A percentile compares a stretch with the other conserved stretches of the same genome.
Evolutionary conservation across 2,329 filamentous ascomycete genomes (phyloP).

Genomic region (Penicillium sp.): DNA sequence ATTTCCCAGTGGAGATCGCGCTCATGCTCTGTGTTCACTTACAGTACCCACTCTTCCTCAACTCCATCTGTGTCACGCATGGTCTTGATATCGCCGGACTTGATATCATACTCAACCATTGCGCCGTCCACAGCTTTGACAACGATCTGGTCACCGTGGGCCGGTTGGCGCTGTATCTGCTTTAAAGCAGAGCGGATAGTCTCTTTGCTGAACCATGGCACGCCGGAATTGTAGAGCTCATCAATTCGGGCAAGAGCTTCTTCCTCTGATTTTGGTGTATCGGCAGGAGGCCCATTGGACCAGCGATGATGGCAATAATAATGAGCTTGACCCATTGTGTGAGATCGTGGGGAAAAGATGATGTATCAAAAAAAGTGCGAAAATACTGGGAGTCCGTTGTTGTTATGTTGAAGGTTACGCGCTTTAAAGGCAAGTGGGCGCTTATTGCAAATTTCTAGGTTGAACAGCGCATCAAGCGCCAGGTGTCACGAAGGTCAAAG

Average conservation of each 20-base stretch:
- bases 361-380: neutral
- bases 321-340: neutral
- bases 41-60: neutral
- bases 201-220: conserved; percentile 23
- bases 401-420: neutral
- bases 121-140: conserved; percentile 10
- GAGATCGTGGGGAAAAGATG: neutral
- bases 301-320: conserved; percentile 3
- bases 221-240: conserved; percentile 18
- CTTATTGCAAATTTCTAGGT: neutral
- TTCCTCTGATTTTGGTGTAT: conserved; percentile 9
- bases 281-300: neutral
- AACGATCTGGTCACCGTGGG: conserved; percentile 16
- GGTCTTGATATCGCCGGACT: neutral
- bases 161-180: conserved; percentile 11
- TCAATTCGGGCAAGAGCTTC: conserved; percentile 17
- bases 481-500: neutral
- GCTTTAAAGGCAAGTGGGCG: neutral
- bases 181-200: conserved; percentile 3
- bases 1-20: neutral
- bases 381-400: neutral
- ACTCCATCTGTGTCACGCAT: neutral
- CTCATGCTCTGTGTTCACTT: neutral
- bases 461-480: neutral
- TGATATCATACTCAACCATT: conserved; percentile 5